Percentiles rank a stretch among this genome's conserved stretches.
phyloP scores from a whole-genome alignment of 1,284 basidiomycete genomes.

The Cryptococcus wingfieldii region DNA sequence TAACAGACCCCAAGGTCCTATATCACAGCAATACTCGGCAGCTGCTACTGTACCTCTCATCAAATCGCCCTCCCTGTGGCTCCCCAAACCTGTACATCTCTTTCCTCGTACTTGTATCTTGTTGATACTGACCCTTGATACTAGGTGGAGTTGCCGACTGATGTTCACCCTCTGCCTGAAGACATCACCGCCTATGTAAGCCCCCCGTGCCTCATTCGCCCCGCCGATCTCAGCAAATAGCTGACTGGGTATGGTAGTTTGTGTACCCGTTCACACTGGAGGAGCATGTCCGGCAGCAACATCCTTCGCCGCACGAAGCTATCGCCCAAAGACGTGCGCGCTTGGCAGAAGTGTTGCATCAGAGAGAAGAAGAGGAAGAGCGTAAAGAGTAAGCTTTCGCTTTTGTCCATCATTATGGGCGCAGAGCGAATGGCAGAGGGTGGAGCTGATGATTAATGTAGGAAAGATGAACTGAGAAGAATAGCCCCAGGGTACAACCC shows the following conservation, averaged over 20 bases:
- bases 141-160: conserved; percentile 68
- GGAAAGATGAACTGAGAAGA: conserved; percentile 34
- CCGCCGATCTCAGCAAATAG: not conserved
- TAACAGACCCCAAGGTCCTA: conserved; percentile 25
- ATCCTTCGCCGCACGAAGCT: conserved; percentile 63
- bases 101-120: too few species aligned
- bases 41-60: conserved; percentile 74
- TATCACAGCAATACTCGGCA: conserved; percentile 63
- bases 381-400: conserved; percentile 57
- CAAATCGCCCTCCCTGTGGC: conserved; percentile 82
- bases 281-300: conserved; percentile 69
- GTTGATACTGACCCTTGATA: too few species aligned
- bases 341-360: conserved; percentile 63
- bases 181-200: conserved; percentile 80
- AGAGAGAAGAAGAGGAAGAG: conserved; percentile 72
- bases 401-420: conserved; percentile 55
- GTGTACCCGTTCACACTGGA: conserved; percentile 91
- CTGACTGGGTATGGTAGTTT: conserved; percentile 57
- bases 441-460: conserved; percentile 49
- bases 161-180: conserved; percentile 86
- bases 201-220: conserved; percentile 6
- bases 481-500: conserved; percentile 49
- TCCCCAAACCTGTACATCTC: conserved; percentile 74
- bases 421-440: conserved; percentile 60
- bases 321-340: conserved; percentile 62